phyloP scores from a whole-genome alignment of 805 yeast species.

The Candida sakaeoensis region DNA sequence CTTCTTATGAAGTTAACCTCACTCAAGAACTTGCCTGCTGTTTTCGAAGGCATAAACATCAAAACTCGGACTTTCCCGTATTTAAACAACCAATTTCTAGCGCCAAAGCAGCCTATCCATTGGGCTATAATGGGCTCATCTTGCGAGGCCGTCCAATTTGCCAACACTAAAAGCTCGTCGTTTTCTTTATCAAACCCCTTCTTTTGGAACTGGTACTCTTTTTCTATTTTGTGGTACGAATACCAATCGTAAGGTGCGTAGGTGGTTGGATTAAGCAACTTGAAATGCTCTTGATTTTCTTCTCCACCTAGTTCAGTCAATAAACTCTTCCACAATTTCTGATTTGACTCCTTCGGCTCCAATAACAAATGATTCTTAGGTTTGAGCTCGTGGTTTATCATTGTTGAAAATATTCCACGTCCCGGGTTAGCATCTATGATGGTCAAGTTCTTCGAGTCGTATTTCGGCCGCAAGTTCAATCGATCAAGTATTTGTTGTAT shows the following conservation, averaged over 20 bases:
- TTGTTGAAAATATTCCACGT: slow-evolving; percentile 56
- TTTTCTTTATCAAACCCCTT: slow-evolving; percentile 40
- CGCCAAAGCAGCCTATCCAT: slow-evolving; percentile 65
- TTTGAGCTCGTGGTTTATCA: slow-evolving; percentile 53
- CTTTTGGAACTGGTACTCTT: background rate
- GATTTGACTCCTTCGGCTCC: slow-evolving; percentile 42
- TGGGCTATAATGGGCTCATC: slow-evolving; percentile 74
- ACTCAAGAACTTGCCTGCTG: slow-evolving; percentile 54
- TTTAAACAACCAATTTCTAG: slow-evolving; percentile 69
- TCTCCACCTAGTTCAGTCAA: slow-evolving; percentile 22
- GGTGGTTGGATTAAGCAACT: slow-evolving; percentile 15
- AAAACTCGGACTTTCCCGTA: slow-evolving; percentile 74
- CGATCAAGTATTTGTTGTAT: slow-evolving; percentile 38
- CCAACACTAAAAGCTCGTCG: slow-evolving; percentile 53
- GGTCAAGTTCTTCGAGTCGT: slow-evolving; percentile 36
- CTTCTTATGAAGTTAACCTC: slow-evolving; percentile 49
- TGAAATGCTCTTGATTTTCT: slow-evolving; percentile 25
- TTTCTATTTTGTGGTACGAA: slow-evolving; percentile 43
- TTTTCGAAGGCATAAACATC: slow-evolving; percentile 57
- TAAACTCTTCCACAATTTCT: slow-evolving; percentile 25
- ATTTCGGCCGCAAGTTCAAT: slow-evolving; percentile 37
- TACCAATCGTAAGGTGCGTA: slow-evolving; percentile 69
- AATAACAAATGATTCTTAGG: slow-evolving; percentile 65
- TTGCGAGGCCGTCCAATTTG: slow-evolving; percentile 48
- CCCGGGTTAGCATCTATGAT: slow-evolving; percentile 62